Base-by-base conservation (phyloP, 352 stramenopile genomes). In the Phytophthora citricola region DNA sequence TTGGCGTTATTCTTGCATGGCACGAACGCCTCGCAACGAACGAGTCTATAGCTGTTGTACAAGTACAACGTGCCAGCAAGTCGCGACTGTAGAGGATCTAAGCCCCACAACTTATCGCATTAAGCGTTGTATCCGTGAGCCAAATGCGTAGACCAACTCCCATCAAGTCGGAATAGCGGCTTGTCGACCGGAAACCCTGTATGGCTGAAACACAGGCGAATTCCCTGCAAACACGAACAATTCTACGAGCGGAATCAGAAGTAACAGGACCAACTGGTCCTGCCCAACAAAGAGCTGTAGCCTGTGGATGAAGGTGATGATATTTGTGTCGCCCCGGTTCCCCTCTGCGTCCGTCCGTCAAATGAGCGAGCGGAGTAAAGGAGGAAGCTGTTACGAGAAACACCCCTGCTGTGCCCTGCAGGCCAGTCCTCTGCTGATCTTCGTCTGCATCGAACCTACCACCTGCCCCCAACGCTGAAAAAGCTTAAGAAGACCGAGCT, bases 401-500 rank as follows among this genome's bases (percentile, higher is more conserved):
- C 62, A 64, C 62, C 51, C 43, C 60, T 66, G 65, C 46, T 43
- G 58, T 61, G 54, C 60, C 38, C 48, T 57, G 55, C 66, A 70
- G 56, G 46, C 15, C 45, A 69, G 47, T 58, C 52, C 56, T 40
- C 52, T 62, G 57, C 27, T 32, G 62, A 64, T 69, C 38, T 63
- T 70, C 52, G 14, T 47, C 69, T 66, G 66, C 58, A 73, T 44
- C 58, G 41, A 51, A 64, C 50, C 51, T 66, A 74, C 59, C 69
- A 71, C 66, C 53, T 58, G 24, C 55, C 55, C 39, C 44, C 60
- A 72, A 71, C 56, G 61, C 51, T 27, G 47, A 67, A 74, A 72
- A 74, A 72, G 66, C 56, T 79, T 78, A 83, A 89, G 82, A 93
- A 91, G 84, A 91, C 85, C 82, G 77, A 81, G 68, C 76, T 86